Conservation (phyloP, 129 eudicot genomes). For the Oenanthe sinensis region DNA sequence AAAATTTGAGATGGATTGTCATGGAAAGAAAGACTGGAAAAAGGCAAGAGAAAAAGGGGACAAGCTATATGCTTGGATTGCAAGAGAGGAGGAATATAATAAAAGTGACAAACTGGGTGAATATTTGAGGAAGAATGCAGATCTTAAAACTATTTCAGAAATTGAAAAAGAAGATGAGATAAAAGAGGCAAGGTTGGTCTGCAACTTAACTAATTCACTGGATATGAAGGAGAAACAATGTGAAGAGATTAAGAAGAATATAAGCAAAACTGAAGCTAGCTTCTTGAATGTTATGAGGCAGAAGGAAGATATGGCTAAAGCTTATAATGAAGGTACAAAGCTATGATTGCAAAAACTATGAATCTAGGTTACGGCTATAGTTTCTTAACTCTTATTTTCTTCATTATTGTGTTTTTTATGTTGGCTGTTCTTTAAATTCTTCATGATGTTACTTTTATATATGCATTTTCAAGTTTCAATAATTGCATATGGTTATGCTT, state of each 20-base stretch:
- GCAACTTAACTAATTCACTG: conserved; percentile 23
- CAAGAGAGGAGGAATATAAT: conserved; percentile 45
- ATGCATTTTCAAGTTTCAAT: background rate
- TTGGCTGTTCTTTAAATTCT: background rate
- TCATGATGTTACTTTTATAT: background rate
- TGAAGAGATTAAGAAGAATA: conserved; percentile 38
- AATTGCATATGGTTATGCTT: background rate
- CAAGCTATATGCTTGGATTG: conserved; percentile 63
- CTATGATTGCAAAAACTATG: background rate
- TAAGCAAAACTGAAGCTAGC: conserved; percentile 34
- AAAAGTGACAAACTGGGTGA: conserved; percentile 36
- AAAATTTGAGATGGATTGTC: conserved; percentile 36
- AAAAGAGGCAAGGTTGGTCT: conserved; percentile 29
- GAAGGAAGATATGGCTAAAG: background rate
- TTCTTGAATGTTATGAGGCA: conserved; percentile 6
- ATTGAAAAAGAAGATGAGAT: conserved; percentile 37
- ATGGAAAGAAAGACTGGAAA: conserved; percentile 49
- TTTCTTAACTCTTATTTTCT: background rate
- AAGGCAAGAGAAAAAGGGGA: conserved; percentile 33
- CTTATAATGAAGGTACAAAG: conserved; percentile 10
- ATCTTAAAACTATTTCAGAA: conserved; percentile 45
- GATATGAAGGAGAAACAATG: conserved; percentile 34
- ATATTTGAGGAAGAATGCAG: conserved; percentile 42
- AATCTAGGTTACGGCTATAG: background rate
- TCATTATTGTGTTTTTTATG: background rate